A percentile compares a stretch with the other conserved stretches of the same genome.
Evolutionary conservation across 352 stramenopile species (phyloP).

Genomic region (Pythium sukuiense): DNA sequence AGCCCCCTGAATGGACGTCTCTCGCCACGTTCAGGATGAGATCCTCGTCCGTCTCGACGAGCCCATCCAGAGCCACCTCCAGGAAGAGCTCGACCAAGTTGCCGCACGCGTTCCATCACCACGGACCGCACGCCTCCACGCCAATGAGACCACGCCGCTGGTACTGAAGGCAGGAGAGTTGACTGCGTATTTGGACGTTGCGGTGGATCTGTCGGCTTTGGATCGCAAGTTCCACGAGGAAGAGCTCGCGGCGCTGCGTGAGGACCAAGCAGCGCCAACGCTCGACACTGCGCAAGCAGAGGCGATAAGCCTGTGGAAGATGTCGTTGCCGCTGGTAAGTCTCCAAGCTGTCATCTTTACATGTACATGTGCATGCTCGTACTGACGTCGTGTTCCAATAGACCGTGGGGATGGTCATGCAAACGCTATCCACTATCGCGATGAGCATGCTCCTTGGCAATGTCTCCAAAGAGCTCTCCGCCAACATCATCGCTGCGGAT

Average conservation of each 20-base stretch:
- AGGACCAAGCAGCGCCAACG: background rate
- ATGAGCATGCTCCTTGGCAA: conserved; percentile 33
- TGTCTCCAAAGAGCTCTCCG: conserved; percentile 19
- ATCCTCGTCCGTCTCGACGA: no score
- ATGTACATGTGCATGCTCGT: background rate
- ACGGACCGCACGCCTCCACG: background rate
- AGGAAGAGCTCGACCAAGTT: conserved; percentile 6
- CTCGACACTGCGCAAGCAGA: conserved; percentile 18
- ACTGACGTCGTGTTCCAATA: background rate
- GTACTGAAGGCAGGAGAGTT: conserved; percentile 9
- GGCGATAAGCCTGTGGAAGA: conserved; percentile 1
- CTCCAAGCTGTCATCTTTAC: background rate
- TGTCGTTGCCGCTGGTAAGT: conserved; percentile 22
- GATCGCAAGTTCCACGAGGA: background rate
- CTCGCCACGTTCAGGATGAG: no score
- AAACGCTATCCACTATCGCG: conserved; percentile 13
- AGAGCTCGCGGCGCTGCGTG: background rate
- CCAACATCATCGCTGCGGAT: conserved; percentile 30
- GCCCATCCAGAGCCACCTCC: background rate
- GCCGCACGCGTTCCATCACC: background rate
- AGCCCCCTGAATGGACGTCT: no score
- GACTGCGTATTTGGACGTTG: conserved; percentile 3
- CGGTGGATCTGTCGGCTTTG: background rate
- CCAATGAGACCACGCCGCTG: conserved; percentile 12
- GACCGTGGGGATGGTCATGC: conserved; percentile 1